Conservation (phyloP, 306 rosid genomes). For the Gillenia trifoliata region DNA sequence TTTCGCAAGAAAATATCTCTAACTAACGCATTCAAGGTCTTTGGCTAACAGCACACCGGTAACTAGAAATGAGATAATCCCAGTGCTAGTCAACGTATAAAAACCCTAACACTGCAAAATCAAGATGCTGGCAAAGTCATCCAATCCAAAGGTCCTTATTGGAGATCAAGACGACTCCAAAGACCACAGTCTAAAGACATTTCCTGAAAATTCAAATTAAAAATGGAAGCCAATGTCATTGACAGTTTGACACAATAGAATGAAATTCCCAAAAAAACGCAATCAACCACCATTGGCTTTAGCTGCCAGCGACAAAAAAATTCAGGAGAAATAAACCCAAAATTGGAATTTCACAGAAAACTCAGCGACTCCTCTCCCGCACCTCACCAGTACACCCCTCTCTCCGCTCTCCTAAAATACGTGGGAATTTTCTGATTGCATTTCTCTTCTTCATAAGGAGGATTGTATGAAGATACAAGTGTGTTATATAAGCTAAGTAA, state of each 20-base stretch:
- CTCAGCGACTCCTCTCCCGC: neutral
- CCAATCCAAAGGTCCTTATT: neutral
- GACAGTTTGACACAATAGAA: neutral
- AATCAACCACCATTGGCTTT: too few relatives aligned
- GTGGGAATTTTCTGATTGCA: too few relatives aligned
- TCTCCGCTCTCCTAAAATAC: too few relatives aligned
- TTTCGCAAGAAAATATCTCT: too few relatives aligned
- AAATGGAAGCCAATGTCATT: neutral
- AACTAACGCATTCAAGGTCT: accelerated
- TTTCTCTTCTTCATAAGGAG: too few relatives aligned
- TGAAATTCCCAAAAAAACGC: too few relatives aligned
- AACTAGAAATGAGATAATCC: neutral
- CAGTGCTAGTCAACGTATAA: neutral
- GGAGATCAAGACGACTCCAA: neutral
- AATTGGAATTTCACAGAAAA: constrained; percentile 15
- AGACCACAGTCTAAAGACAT: neutral
- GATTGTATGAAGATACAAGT: too few relatives aligned
- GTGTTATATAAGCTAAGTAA: too few relatives aligned
- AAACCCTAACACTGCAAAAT: neutral
- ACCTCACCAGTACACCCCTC: neutral
- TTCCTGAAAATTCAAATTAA: neutral
- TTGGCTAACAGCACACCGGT: too few relatives aligned
- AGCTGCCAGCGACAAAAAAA: neutral
- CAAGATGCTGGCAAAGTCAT: too few relatives aligned
- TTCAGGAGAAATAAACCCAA: neutral